A percentile compares a stretch with the other conserved stretches of the same genome.
Evolutionary conservation across 2,329 filamentous ascomycete species (phyloP).

Genomic region (Pleomassaria siparia): DNA sequence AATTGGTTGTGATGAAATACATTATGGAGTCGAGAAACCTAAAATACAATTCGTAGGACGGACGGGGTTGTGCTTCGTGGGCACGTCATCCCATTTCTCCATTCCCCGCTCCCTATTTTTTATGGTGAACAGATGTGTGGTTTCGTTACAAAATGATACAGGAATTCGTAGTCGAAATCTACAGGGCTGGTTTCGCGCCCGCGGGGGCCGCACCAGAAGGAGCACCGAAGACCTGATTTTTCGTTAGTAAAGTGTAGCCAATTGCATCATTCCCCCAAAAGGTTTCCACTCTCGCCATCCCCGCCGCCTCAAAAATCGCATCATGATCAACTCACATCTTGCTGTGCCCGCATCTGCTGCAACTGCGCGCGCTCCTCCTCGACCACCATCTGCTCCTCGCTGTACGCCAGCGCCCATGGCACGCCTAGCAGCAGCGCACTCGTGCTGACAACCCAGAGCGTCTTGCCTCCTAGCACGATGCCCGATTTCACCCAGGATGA

Average conservation of each 20-base stretch:
- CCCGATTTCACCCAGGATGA: slow-evolving; percentile 61
- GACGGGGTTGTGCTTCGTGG: background rate
- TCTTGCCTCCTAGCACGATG: slow-evolving; percentile 75
- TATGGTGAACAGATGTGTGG: slow-evolving; percentile 10
- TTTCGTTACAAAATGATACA: background rate
- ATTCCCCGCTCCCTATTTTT: background rate
- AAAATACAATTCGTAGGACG: slow-evolving; percentile 10
- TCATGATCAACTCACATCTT: slow-evolving; percentile 66
- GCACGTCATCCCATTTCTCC: background rate
- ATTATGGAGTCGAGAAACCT: slow-evolving; percentile 18
- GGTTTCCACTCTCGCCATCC: background rate
- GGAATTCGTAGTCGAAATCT: background rate
- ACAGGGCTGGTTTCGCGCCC: slow-evolving; percentile 1
- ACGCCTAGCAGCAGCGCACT: slow-evolving; percentile 87
- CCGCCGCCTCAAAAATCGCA: no score
- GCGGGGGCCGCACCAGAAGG: background rate
- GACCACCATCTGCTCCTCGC: slow-evolving; percentile 93
- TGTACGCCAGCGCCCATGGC: slow-evolving; percentile 88
- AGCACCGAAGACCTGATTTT: background rate
- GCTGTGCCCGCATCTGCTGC: slow-evolving; percentile 83
- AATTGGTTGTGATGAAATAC: slow-evolving; percentile 7
- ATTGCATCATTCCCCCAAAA: no score
- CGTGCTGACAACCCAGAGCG: slow-evolving; percentile 87
- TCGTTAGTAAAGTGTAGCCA: background rate
- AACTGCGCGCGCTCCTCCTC: slow-evolving; percentile 98